Evolutionary conservation across 805 yeast genomes (phyloP).

Genomic region (Wickerhamiella bombiphila): DNA sequence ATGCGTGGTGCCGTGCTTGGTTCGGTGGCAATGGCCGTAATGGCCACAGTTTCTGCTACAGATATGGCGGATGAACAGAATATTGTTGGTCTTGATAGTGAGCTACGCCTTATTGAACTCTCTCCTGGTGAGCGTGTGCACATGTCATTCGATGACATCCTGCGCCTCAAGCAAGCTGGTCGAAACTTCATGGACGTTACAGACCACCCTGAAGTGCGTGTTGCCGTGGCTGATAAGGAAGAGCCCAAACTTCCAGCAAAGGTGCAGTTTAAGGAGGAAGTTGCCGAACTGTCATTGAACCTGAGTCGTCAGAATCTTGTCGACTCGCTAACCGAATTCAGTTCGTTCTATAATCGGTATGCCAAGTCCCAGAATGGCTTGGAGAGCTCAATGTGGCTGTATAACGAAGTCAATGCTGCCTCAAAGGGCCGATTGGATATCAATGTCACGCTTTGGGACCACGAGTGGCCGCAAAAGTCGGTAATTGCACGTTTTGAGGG

Average conservation of each 20-base stretch:
- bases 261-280: conserved; percentile 26
- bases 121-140: conserved; percentile 15
- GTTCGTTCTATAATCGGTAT: conserved; percentile 60
- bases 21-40: too few species aligned
- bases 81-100: too few species aligned
- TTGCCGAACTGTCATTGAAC: conserved; percentile 28
- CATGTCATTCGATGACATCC: conserved; percentile 31
- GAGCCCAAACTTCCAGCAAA: conserved; percentile 40
- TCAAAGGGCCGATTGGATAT: conserved; percentile 24
- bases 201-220: conserved; percentile 21
- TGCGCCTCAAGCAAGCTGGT: conserved; percentile 32
- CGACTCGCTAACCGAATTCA: conserved; percentile 41
- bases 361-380: conserved; percentile 56
- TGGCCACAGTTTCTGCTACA: neutral
- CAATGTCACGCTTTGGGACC: conserved; percentile 37
- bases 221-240: conserved; percentile 10
- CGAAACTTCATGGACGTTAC: conserved; percentile 54
- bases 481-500: conserved; percentile 46
- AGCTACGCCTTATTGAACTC: conserved; percentile 11
- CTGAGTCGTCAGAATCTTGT: conserved; percentile 37
- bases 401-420: conserved; percentile 29
- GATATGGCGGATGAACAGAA: neutral
- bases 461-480: conserved; percentile 67
- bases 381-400: conserved; percentile 58
- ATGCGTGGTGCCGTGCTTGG: too few species aligned